These are phyloP conservation scores for Yamadazyma mexicana DNA, from an alignment of 1,139 yeast species.

Conservation along the genomic window DNA sequence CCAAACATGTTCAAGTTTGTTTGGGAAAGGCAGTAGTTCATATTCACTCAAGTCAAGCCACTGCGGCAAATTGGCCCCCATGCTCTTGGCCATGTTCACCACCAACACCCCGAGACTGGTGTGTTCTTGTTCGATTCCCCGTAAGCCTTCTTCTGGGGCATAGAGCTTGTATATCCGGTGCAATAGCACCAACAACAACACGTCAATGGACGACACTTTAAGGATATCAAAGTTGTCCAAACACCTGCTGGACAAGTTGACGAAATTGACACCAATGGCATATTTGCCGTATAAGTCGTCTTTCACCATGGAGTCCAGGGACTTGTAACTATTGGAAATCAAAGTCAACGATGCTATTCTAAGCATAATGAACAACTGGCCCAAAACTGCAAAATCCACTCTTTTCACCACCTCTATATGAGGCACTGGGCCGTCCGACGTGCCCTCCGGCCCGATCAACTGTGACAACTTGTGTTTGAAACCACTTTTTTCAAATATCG, in stretches of 20 bases:
- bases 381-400: slow-evolving; percentile 34
- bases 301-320: slow-evolving; percentile 7
- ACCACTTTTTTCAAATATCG: slow-evolving; percentile 45
- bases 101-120: slow-evolving; percentile 10
- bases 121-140: slow-evolving; percentile 49
- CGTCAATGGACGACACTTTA: slow-evolving; percentile 40
- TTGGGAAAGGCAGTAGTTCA: too few relatives aligned
- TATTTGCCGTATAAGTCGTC: slow-evolving; percentile 1
- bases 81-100: slow-evolving; percentile 3
- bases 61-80: not conserved
- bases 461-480: slow-evolving; percentile 19
- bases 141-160: slow-evolving; percentile 53
- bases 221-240: slow-evolving; percentile 37
- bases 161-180: slow-evolving; percentile 37
- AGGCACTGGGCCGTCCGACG: slow-evolving; percentile 11
- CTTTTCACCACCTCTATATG: slow-evolving; percentile 24
- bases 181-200: slow-evolving; percentile 49
- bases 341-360: slow-evolving; percentile 31
- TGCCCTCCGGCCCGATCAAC: slow-evolving; percentile 26
- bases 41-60: not conserved
- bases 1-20: slow-evolving; percentile 1
- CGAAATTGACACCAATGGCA: slow-evolving; percentile 27
- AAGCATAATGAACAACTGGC: slow-evolving; percentile 26
- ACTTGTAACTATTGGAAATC: slow-evolving; percentile 23
- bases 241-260: slow-evolving; percentile 38